These are phyloP conservation scores for Spergularia marina DNA, from an alignment of 148 eudicot species.

Conservation along the genomic window DNA sequence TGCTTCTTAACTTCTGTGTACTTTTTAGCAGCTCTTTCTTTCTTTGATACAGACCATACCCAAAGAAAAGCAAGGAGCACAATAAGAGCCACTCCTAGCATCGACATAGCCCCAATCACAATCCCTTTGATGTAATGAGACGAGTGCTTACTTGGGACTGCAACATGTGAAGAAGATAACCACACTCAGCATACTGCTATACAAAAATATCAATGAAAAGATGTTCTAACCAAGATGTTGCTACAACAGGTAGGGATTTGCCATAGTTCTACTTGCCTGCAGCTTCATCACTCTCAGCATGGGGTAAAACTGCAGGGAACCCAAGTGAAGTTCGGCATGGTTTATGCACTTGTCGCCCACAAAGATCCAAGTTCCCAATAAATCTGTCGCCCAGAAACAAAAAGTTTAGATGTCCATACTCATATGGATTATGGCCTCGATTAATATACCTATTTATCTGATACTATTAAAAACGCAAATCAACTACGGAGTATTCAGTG, in stretches of 20 bases:
- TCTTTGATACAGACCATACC: slow-evolving; percentile 79
- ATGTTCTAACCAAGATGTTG: not conserved
- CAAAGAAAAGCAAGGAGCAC: slow-evolving; percentile 64
- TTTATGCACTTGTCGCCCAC: slow-evolving; percentile 88
- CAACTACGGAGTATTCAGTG: not conserved
- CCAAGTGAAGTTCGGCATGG: slow-evolving; percentile 90
- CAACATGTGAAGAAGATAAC: slow-evolving; percentile 7
- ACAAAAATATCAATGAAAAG: not conserved
- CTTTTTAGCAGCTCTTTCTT: slow-evolving; percentile 81
- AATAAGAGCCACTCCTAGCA: slow-evolving; percentile 55
- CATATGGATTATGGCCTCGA: not conserved
- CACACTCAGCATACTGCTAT: not conserved
- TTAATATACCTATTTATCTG: not conserved
- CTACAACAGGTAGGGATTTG: not conserved
- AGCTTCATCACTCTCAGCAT: slow-evolving; percentile 81
- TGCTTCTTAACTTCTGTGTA: slow-evolving; percentile 91
- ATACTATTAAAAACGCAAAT: not conserved
- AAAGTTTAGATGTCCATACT: slow-evolving; percentile 1
- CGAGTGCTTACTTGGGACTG: slow-evolving; percentile 68
- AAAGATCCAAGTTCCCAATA: slow-evolving; percentile 82
- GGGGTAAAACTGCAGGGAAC: slow-evolving; percentile 93
- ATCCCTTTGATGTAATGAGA: slow-evolving; percentile 76
- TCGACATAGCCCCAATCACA: slow-evolving; percentile 62
- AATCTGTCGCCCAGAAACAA: slow-evolving; percentile 43
- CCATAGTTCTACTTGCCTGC: slow-evolving; percentile 36